Evolutionary conservation across 1,284 basidiomycete genomes (phyloP).

Genomic region (Pseudozyma sp.): DNA sequence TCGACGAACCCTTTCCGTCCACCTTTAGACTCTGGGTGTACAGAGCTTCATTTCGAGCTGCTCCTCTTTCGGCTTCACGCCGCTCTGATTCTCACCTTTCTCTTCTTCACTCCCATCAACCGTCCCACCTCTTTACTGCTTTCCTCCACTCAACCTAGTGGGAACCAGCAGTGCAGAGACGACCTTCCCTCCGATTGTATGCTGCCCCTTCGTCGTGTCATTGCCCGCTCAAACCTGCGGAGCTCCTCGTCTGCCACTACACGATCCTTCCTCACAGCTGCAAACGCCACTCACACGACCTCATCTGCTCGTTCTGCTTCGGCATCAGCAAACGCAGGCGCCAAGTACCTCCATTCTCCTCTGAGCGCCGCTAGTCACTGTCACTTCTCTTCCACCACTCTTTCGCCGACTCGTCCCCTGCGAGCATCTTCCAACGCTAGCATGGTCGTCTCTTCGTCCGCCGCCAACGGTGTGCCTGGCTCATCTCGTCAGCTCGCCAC

Average conservation of each 20-base stretch:
- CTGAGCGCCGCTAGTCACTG: conserved; percentile 2
- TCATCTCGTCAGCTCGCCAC: conserved; percentile 47
- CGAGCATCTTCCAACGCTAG: conserved; percentile 1
- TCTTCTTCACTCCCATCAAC: conserved; percentile 26
- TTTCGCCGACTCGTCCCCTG: conserved; percentile 2
- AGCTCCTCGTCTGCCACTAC: conserved; percentile 16
- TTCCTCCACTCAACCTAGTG: conserved; percentile 30
- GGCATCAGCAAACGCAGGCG: not conserved
- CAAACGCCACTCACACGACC: not conserved
- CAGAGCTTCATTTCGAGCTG: conserved; percentile 1
- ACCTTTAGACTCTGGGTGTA: not conserved
- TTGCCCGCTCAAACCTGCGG: conserved; percentile 38
- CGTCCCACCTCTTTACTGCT: conserved; percentile 30
- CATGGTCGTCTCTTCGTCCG: conserved; percentile 18
- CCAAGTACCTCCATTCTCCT: conserved; percentile 7
- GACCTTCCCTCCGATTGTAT: conserved; percentile 30
- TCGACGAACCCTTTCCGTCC: not conserved
- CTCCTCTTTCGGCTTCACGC: conserved; percentile 6
- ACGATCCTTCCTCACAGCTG: conserved; percentile 6
- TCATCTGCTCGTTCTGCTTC: conserved; percentile 5
- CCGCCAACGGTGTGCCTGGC: conserved; percentile 25
- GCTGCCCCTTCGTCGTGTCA: conserved; percentile 43
- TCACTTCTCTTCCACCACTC: conserved; percentile 16
- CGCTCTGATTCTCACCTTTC: conserved; percentile 13
- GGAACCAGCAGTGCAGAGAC: conserved; percentile 27